phyloP scores from a whole-genome alignment of 2,329 filamentous ascomycete species.

The Paecilomyces fulvus region DNA sequence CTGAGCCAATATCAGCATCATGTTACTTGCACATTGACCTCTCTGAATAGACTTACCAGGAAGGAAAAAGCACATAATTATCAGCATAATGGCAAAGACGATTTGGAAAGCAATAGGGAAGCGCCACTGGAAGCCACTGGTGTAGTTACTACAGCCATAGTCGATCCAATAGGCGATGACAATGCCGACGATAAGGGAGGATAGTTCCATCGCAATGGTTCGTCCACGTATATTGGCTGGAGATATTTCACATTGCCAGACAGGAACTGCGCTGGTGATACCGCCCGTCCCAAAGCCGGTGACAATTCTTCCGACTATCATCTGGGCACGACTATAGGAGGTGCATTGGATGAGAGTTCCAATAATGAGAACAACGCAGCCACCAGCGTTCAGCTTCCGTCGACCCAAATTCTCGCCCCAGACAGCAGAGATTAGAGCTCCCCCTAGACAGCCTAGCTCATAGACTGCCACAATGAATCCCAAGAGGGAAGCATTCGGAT shows the following conservation, averaged over 20 bases:
- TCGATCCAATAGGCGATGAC: constrained; percentile 8
- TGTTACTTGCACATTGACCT: background rate
- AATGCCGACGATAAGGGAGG: constrained; percentile 9
- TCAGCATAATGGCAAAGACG: constrained; percentile 1
- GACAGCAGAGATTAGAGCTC: constrained; percentile 1
- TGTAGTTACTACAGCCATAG: constrained; percentile 6
- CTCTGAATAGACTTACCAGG: background rate
- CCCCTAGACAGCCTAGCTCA: constrained; percentile 3
- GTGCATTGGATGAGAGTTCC: constrained; percentile 2
- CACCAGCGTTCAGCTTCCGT: background rate
- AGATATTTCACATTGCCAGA: constrained; percentile 27
- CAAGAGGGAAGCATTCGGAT: constrained; percentile 5
- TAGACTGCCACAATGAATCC: constrained; percentile 8
- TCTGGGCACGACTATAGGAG: constrained; percentile 23
- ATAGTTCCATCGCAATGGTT: constrained; percentile 4
- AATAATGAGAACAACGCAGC: constrained; percentile 1
- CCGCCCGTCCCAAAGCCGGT: constrained; percentile 42
- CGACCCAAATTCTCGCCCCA: constrained; percentile 2
- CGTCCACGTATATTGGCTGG: constrained; percentile 4
- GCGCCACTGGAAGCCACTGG: constrained; percentile 6
- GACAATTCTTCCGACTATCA: constrained; percentile 39
- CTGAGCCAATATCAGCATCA: background rate
- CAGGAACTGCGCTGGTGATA: constrained; percentile 40
- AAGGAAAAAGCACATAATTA: background rate
- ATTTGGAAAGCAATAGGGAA: constrained; percentile 9